Base-by-base conservation (phyloP, 768 basidiomycete species). In the Macrolepiota albuminosa region DNA sequence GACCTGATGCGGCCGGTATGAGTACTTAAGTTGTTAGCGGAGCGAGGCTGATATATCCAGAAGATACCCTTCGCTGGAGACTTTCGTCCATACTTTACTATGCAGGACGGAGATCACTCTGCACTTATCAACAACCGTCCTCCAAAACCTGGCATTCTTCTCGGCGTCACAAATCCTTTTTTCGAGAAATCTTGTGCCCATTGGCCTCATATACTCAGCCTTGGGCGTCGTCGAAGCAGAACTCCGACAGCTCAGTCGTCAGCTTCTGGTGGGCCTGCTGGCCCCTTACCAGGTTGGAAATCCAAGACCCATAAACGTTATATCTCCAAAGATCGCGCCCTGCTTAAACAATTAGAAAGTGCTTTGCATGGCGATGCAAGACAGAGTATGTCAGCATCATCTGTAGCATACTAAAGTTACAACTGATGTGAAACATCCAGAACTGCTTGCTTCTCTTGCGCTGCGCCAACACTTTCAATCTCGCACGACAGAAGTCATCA, bases 1-100 rank as follows among this genome's bases (percentile, higher is more conserved):
- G 93, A 96, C 69, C 77, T 98, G 10, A 66, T 97, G 6, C 83
- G 92, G 39, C 96, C 96, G 5, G 89, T 94, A 67, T 57, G 74
- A 46, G 29, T 6, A 6, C 34, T 24, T 10, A 6, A 39, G 13
- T 33, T 14, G 6, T 51, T 2, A n/a, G 6, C 3, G 10, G 31
- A 29, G 18, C 16, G n/a, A 40, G 18, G 40, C 31, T 51, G 21
- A 58, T 13, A 1, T 24, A 47, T 37, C 37, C 34, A 40, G 46
- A 94, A 43, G 93, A 86, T 96, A 34, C 93, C 94, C 4, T 78
- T 92, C 8, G 84, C 88, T 0, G 85, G 84, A 1, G 95, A 99
- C 68, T 84, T 93, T 66, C 83, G 96, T 9, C 96, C 96, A 0
- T 99, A 96, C 71, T 91, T 98, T 64, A 97, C 96, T 16, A 94